Percentiles rank a stretch among this genome's conserved stretches.
Conservation (phyloP, 2,329 filamentous ascomycete genomes). For the Colletotrichum sp. region DNA sequence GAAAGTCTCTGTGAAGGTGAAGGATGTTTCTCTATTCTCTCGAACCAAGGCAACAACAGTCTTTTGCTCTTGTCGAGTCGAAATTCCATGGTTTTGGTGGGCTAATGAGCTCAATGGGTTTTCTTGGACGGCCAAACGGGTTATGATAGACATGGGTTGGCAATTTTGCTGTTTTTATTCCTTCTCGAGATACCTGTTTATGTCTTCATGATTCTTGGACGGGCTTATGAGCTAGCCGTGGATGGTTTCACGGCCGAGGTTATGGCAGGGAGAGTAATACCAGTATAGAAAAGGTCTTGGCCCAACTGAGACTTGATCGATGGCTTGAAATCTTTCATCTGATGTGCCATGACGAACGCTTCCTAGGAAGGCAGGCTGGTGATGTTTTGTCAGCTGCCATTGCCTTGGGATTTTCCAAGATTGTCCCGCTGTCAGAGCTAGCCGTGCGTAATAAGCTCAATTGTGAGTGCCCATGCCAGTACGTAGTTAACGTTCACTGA, state of each 20-base stretch:
- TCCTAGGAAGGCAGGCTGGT: too few species aligned
- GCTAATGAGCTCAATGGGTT: neutral
- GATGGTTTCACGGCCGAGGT: neutral
- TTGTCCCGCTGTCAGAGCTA: too few species aligned
- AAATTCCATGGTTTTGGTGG: neutral
- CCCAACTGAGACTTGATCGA: neutral
- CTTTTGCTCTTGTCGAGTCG: neutral
- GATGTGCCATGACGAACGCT: too few species aligned
- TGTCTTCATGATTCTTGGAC: neutral
- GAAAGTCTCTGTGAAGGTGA: neutral
- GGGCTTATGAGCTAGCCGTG: neutral
- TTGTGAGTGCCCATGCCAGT: too few species aligned
- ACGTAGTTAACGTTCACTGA: too few species aligned
- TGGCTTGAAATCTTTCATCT: too few species aligned
- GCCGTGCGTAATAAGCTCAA: too few species aligned
- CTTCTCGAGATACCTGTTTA: neutral
- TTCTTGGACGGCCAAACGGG: neutral
- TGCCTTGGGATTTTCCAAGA: too few species aligned
- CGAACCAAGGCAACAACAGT: neutral
- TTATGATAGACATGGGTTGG: neutral
- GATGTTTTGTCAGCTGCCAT: too few species aligned
- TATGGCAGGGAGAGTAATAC: neutral
- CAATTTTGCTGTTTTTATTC: neutral
- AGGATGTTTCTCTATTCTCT: neutral
- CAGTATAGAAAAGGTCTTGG: neutral